Percentiles rank a stretch among this genome's conserved stretches.
Conservation (phyloP, 2,329 filamentous ascomycete genomes). For the Tolypocladium endophyticum region DNA sequence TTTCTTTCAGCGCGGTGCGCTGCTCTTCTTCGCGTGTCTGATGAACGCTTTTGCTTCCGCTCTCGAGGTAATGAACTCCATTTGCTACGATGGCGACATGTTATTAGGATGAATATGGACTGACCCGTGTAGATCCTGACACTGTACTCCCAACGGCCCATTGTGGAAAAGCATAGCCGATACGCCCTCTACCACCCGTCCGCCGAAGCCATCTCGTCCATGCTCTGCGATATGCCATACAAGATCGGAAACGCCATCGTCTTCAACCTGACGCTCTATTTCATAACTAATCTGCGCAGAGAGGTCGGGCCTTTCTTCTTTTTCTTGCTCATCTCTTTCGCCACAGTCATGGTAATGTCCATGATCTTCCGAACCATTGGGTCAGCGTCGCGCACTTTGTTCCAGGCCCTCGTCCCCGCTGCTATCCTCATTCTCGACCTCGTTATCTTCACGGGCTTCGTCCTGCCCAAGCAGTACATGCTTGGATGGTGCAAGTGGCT, state of each 20-base stretch:
- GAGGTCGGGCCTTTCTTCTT: constrained; percentile 74
- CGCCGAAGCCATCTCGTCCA: constrained; percentile 77
- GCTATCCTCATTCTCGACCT: constrained; percentile 54
- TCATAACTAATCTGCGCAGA: constrained; percentile 72
- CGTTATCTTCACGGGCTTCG: constrained; percentile 62
- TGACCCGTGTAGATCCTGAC: constrained; percentile 52
- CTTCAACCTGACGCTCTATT: constrained; percentile 78
- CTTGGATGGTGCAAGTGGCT: constrained; percentile 75
- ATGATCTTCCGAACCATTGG: constrained; percentile 79
- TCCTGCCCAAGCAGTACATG: constrained; percentile 58
- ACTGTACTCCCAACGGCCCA: constrained; percentile 78
- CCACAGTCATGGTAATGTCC: constrained; percentile 67
- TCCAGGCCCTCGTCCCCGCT: constrained; percentile 51
- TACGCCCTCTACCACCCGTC: constrained; percentile 88
- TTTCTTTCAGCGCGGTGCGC: constrained; percentile 69
- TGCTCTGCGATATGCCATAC: constrained; percentile 78
- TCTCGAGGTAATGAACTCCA: constrained; percentile 45
- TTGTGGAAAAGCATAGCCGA: constrained; percentile 80
- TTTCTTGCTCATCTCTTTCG: constrained; percentile 68
- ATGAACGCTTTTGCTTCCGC: constrained; percentile 77
- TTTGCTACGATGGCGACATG: background rate
- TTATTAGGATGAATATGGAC: background rate
- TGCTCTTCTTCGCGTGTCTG: constrained; percentile 80
- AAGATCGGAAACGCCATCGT: constrained; percentile 59
- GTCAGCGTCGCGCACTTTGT: constrained; percentile 61